Evolutionary conservation across 1,284 basidiomycete genomes (phyloP), one percentile per base, ranked within the genome.

Genomic region (Pseudozyma sp.): DNA sequence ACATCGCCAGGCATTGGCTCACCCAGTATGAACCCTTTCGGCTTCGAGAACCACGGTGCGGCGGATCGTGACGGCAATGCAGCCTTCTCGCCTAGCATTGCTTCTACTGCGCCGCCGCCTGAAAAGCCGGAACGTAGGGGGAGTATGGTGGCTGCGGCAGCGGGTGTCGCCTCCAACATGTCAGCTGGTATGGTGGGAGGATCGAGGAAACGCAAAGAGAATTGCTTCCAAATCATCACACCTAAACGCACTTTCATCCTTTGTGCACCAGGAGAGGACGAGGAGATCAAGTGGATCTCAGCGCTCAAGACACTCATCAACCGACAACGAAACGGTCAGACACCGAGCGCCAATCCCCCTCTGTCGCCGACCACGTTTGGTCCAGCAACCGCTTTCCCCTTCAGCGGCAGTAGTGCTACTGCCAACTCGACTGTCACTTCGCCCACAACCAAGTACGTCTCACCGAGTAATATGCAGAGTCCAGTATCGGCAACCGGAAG

Each of bases 221-320:
- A 92, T 83, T 93, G 92, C 55, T 97, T 99, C 90, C 94, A 97
- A 87, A 92, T 99, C 69, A 92, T 99, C 77, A 98, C 95, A 36
- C 95, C 94, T 64, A 95, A 96, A 86, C 90, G 94, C 60, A 92
- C 92, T 21, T 88, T 94, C 70, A 86, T 97, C 63, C 88, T 98
- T 19, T 97, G 95, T 80, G 97, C 96, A 11, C 96, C 97, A 4
- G 92, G 90, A 61, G 97, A 99, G 86, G 97, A 98, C 79, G 96
- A 99, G 79, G 97, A 99, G 87, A 97, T 99, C 86, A 93, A 93
- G 85, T 99, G 97, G 97, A 88, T 99, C 45, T 94, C 94, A 49
- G 94, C 95, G 10, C 90, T 99, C 50, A 91, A 94, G 58, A 94
- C 94, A 73, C 88, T 98, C 79, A 91, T 98, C 75, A 91, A 70